Conservation (phyloP, 108 stramenopile genomes). For the Pseudonitzschia multistriata region DNA sequence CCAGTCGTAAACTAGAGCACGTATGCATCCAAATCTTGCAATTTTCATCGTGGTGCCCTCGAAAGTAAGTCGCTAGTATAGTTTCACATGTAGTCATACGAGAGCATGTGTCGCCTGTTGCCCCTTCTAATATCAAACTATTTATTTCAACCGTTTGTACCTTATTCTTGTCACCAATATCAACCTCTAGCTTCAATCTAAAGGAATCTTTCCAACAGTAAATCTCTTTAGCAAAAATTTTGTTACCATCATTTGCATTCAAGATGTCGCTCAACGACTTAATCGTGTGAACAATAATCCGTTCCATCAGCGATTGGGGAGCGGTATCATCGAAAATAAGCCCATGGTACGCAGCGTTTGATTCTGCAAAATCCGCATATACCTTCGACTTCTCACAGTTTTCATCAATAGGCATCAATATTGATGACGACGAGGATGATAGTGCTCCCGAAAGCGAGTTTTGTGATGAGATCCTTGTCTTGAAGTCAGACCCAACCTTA, state of each 20-base stretch:
- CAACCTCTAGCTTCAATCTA: background rate
- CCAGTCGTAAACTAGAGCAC: background rate
- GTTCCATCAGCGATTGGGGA: constrained; percentile 4
- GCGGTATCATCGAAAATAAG: background rate
- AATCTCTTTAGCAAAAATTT: background rate
- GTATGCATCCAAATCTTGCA: background rate
- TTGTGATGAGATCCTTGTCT: background rate
- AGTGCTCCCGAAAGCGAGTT: background rate
- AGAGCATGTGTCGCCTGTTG: background rate
- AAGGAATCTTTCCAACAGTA: constrained; percentile 12
- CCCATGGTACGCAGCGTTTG: background rate
- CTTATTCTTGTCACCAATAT: background rate
- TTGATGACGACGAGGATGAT: background rate
- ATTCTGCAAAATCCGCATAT: background rate
- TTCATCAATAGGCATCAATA: background rate
- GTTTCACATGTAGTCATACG: background rate
- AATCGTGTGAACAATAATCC: background rate
- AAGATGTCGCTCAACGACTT: background rate
- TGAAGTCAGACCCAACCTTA: background rate
- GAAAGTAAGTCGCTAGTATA: background rate
- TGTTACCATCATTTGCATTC: background rate
- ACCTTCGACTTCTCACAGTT: background rate
- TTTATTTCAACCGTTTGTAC: background rate
- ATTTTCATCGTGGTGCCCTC: background rate
- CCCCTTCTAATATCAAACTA: background rate